Conservation (phyloP, 768 basidiomycete species). For the Xerocomus spinulosus region DNA sequence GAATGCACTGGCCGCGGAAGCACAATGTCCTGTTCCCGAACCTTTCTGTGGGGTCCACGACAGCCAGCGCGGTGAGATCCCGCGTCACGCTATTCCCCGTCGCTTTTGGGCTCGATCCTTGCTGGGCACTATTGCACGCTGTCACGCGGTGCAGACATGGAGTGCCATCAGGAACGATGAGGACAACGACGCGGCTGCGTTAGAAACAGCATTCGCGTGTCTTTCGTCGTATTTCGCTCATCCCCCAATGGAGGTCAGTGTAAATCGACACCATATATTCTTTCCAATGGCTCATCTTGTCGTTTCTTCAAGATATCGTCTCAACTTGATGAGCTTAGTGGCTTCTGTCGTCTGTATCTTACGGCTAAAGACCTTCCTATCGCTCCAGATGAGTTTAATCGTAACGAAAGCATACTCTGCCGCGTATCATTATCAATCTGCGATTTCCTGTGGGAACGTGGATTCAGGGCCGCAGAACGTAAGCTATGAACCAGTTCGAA, state of each 20-base stretch:
- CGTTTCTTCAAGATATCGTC: conserved; percentile 34
- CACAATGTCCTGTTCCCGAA: conserved; percentile 33
- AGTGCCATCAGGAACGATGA: conserved; percentile 11
- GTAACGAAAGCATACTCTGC: conserved; percentile 26
- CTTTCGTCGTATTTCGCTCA: conserved; percentile 51
- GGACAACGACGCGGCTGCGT: conserved; percentile 18
- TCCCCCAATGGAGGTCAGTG: conserved; percentile 40
- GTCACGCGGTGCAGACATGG: conserved; percentile 40
- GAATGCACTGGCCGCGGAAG: conserved; percentile 46
- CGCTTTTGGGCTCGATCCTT: conserved; percentile 49
- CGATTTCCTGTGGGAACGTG: conserved; percentile 44
- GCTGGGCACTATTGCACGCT: conserved; percentile 41
- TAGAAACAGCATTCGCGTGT: conserved; percentile 46
- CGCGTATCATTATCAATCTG: conserved; percentile 43
- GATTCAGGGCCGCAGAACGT: conserved; percentile 45
- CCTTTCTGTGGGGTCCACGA: conserved; percentile 21
- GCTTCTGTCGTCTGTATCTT: conserved; percentile 39
- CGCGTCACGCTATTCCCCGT: conserved; percentile 36
- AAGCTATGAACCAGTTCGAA: conserved; percentile 11
- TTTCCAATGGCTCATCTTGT: background rate
- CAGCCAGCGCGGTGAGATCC: conserved; percentile 3
- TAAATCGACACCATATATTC: background rate
- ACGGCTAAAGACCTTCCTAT: conserved; percentile 23
- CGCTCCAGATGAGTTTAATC: conserved; percentile 29
- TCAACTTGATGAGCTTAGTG: conserved; percentile 38